Evolutionary conservation across 495 filamentous ascomycete species (phyloP).

Genomic region (Astrothelium macrocarpum): DNA sequence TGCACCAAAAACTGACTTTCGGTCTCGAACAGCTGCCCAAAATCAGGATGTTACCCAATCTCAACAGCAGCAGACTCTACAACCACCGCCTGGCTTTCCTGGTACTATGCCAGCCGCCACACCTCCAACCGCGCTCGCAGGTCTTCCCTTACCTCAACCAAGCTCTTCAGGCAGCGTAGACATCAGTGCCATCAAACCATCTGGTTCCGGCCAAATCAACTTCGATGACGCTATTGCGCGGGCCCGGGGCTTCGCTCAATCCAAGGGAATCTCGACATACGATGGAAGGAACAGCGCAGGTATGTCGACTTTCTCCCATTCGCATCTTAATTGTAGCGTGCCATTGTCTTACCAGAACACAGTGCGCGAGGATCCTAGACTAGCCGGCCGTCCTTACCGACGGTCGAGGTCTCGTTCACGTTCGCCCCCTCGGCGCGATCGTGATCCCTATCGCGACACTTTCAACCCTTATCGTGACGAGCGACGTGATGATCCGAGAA

Average conservation of each 20-base stretch:
- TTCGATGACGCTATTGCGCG: constrained; percentile 64
- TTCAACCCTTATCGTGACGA: constrained; percentile 70
- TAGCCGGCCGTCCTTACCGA: constrained; percentile 40
- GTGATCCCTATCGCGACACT: constrained; percentile 57
- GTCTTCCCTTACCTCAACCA: constrained; percentile 55
- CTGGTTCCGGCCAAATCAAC: constrained; percentile 62
- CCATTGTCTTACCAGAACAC: constrained; percentile 6
- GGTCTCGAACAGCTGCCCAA: constrained; percentile 6
- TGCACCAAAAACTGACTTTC: constrained; percentile 17
- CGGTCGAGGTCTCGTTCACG: constrained; percentile 61
- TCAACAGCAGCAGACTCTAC: constrained; percentile 32
- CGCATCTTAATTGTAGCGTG: background rate
- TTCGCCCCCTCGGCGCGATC: constrained; percentile 44
- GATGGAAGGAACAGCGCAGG: constrained; percentile 27
- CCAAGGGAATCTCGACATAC: constrained; percentile 50
- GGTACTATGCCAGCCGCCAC: constrained; percentile 27
- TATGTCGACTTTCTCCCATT: constrained; percentile 19
- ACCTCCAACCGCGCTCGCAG: constrained; percentile 32
- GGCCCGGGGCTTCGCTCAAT: constrained; percentile 59
- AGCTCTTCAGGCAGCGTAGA: constrained; percentile 60
- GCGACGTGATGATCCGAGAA: constrained; percentile 52
- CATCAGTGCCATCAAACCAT: constrained; percentile 62
- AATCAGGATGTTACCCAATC: constrained; percentile 4
- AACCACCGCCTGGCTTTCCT: constrained; percentile 31
- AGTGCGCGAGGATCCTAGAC: constrained; percentile 30